Base-by-base conservation (phyloP, 164 flowering plant species). In the Nelumbo lutea region DNA sequence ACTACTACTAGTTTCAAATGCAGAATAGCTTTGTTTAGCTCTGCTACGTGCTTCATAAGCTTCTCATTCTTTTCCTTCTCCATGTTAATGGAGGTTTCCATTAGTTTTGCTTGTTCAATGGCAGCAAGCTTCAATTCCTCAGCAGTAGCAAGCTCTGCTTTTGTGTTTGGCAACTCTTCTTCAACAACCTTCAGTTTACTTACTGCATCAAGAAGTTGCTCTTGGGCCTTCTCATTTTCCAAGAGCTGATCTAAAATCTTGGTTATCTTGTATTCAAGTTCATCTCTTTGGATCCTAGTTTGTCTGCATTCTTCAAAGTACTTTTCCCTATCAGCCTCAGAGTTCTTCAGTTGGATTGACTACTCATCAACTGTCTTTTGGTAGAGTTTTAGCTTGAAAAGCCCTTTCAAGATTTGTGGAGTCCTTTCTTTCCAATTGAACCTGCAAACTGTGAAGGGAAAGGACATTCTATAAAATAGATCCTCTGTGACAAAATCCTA, bases 391-490 rank as follows among this genome's bases (percentile, higher is more conserved):
- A 82, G 78, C 73, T 76, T 67, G 42, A 81, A 83, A 61, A 86
- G 77, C 7, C 78, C 77, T 75, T 89, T 86, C 80, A 64, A 72
- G 77, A 27, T 79, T 44, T 57, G 82, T 81, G 27, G 83, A 76
- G 9, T 86, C 87, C 61, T 76, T 83, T 27, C 82, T 84, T 79
- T 87, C 95, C 44, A 86, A 61, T 68, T 84, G 86, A 74, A 86
- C 80, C 77, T 0, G 27, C 27, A 27, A 27, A 27, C 27, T 27
- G 27, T 27, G 27, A 27, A 27, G 27, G 27, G 27, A 27, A 27
- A 27, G 27, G 27, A 27, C 27, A 27, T 27, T 27, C 27, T 27
- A 27, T 27, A 27, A 27, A 27, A 27, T 27, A 27, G 27, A 27
- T 27, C 27, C 27, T 27, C 27, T 27, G 27, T 27, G 27, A 27